Evolutionary conservation across 352 stramenopile species (phyloP).

Genomic region (Phytophthora kernoviae): DNA sequence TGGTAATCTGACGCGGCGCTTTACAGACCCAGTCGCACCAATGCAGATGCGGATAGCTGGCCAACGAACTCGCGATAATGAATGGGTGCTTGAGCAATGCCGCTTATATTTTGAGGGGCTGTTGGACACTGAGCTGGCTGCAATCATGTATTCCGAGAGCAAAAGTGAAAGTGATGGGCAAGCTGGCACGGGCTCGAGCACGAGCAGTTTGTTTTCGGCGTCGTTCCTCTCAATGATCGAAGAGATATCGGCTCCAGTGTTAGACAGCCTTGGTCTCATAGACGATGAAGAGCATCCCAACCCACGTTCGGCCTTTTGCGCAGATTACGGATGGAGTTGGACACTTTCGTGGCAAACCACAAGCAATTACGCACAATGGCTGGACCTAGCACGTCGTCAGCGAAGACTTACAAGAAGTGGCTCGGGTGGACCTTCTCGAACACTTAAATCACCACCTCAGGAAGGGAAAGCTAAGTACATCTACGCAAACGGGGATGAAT

Average conservation of each 20-base stretch:
- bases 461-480: constrained; percentile 54
- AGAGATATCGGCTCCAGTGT: constrained; percentile 51
- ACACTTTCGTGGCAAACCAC: constrained; percentile 69
- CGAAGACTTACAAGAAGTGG: constrained; percentile 12
- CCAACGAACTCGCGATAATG: constrained; percentile 41
- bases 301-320: constrained; percentile 42
- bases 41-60: constrained; percentile 26
- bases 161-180: constrained; percentile 7
- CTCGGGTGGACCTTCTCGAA: constrained; percentile 34
- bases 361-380: constrained; percentile 63
- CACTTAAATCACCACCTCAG: constrained; percentile 32
- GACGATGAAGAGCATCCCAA: constrained; percentile 32
- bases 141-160: constrained; percentile 18
- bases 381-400: constrained; percentile 21
- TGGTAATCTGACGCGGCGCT: constrained; percentile 18
- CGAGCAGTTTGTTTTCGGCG: constrained; percentile 39
- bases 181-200: not conserved
- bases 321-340: constrained; percentile 67
- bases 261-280: constrained; percentile 28
- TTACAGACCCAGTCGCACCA: constrained; percentile 25
- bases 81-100: constrained; percentile 69
- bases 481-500: constrained; percentile 80
- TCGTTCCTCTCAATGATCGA: constrained; percentile 60
- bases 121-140: constrained; percentile 42
- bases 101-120: constrained; percentile 70